phyloP scores from a whole-genome alignment of 495 filamentous ascomycete genomes.

The Viridothelium virens region DNA sequence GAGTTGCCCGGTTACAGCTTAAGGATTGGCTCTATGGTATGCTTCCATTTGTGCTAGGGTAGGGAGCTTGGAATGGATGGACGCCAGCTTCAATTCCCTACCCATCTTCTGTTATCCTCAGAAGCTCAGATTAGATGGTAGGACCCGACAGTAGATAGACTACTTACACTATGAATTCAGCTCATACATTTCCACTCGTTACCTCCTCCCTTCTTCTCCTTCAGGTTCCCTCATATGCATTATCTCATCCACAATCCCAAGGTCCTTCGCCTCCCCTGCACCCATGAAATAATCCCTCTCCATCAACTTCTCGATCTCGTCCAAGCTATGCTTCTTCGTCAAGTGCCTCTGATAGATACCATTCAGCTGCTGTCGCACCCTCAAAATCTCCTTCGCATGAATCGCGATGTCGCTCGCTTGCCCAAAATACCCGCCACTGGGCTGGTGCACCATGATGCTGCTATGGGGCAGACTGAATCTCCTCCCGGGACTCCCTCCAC shows the following conservation, averaged over 20 bases:
- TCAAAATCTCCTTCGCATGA: slow-evolving; percentile 92
- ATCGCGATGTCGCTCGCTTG: slow-evolving; percentile 91
- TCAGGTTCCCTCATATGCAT: slow-evolving; percentile 48
- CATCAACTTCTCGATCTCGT: slow-evolving; percentile 88
- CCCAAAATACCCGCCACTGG: slow-evolving; percentile 80
- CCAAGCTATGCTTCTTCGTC: slow-evolving; percentile 63
- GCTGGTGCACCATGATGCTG: slow-evolving; percentile 95
- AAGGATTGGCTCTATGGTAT: neutral
- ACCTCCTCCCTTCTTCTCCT: slow-evolving; percentile 26
- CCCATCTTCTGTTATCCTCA: neutral
- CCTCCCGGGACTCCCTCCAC: slow-evolving; percentile 77
- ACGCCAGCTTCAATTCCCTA: neutral
- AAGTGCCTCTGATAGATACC: slow-evolving; percentile 81
- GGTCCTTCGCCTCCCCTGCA: slow-evolving; percentile 75
- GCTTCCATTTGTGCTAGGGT: neutral
- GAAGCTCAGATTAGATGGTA: neutral
- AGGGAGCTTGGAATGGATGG: neutral
- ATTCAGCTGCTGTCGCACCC: slow-evolving; percentile 77
- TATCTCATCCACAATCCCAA: slow-evolving; percentile 89
- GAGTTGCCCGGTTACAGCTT: too few species aligned
- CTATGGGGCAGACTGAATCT: slow-evolving; percentile 84
- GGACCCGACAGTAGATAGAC: neutral
- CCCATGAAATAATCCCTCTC: slow-evolving; percentile 93
- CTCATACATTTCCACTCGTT: neutral
- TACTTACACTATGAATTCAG: too few species aligned